Evolutionary conservation across 352 stramenopile genomes (phyloP), one percentile per base, ranked within the genome.

Genomic region (Globisporangium echinulatum): DNA sequence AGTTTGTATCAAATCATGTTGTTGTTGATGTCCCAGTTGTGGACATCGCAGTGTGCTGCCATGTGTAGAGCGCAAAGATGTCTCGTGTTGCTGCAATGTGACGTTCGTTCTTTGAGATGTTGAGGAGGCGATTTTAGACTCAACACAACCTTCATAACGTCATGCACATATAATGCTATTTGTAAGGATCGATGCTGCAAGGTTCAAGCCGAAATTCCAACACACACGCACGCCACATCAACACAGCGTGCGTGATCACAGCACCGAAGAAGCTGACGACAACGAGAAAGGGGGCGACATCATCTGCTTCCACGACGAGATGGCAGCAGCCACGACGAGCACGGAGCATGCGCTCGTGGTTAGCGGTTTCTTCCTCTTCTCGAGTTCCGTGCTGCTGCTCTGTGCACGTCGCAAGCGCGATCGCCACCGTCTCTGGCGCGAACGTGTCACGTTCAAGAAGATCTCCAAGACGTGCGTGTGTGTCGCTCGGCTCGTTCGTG

Each of bases 381-480:
- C 79, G 14, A 85, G 76, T 15, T 85, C 75, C 8, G 62, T 92
- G 36, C 70, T 74, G 65, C 64, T 88, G 40, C 63, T 92, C 48
- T 92, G 78, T 48, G 63, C 84, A 33, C 70, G 75, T 49, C 79
- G 82, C 54, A 90, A 94, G 67, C 72, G 74, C 53, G 69, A 81
- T 56, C 80, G 85, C 15, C 70, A 91, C 58, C 72, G 74, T 40
- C 65, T 74, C 52, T 94, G 85, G 85, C 82, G 75, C 19, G 67
- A 86, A 64, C 80, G 83, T 48, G 70, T 94, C 33, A 87, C 76
- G 7, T 85, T 88, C 71, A 94, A 94, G 70, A 92, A 92, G 67
- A 82, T 94, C 61, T 92, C 82, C 57, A 88, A 90, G 66, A 80
- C 79, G 85, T 94, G 56, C 43, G 75, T 53, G 13, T 9, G 8